Percentiles rank a stretch among this genome's conserved stretches.
Conservation (phyloP, 2,329 filamentous ascomycete species). For the Parastagonospora avenae region DNA sequence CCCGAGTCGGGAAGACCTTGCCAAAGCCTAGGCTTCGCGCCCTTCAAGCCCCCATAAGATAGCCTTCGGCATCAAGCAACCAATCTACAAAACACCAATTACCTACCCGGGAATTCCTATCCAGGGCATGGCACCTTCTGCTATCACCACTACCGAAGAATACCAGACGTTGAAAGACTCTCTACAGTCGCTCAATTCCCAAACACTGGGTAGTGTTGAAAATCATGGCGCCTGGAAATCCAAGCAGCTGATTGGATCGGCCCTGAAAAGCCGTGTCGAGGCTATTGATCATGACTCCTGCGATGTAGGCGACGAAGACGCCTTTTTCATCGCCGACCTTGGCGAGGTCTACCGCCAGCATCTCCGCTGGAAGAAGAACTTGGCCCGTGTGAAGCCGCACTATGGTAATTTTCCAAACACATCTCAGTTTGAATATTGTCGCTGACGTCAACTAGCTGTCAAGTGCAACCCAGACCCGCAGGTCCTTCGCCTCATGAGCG, state of each 20-base stretch:
- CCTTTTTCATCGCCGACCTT: conserved; percentile 97
- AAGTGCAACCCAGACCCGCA: conserved; percentile 97
- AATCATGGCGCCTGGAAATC: conserved; percentile 60
- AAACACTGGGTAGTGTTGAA: conserved; percentile 42
- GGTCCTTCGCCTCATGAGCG: conserved; percentile 84
- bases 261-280: conserved; percentile 83
- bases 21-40: conserved; percentile 86
- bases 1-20: conserved; percentile 92
- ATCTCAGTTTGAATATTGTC: neutral
- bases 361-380: conserved; percentile 93
- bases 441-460: conserved; percentile 68
- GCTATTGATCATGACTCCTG: conserved; percentile 85
- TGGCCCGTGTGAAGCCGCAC: conserved; percentile 91
- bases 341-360: conserved; percentile 99
- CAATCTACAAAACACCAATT: conserved; percentile 5
- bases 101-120: conserved; percentile 27
- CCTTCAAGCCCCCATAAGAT: conserved; percentile 94
- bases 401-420: conserved; percentile 69
- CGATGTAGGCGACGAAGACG: conserved; percentile 91
- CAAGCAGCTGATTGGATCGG: conserved; percentile 84
- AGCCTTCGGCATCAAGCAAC: conserved; percentile 30
- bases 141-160: conserved; percentile 57
- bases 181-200: conserved; percentile 33
- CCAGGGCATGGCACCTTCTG: conserved; percentile 75
- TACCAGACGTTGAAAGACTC: conserved; percentile 47